phyloP scores from a whole-genome alignment of 352 stramenopile species.

The Thalassiosira livingstoniorum region DNA sequence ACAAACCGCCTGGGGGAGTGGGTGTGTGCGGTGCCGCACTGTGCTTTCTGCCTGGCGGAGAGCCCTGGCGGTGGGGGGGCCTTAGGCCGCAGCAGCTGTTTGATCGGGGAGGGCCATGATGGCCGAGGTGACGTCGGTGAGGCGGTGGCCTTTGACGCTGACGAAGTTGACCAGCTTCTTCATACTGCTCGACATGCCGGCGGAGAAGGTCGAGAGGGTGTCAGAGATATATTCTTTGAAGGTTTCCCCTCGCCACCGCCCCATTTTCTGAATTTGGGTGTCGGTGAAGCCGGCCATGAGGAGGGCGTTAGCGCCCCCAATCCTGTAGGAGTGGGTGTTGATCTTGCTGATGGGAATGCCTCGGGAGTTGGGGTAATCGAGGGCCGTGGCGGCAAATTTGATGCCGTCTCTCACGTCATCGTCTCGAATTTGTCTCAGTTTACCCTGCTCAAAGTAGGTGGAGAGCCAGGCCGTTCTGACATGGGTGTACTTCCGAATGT shows the following conservation, averaged over 20 bases:
- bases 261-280: background rate
- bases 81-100: too few species aligned
- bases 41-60: too few species aligned
- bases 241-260: background rate
- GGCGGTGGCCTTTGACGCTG: background rate
- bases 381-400: background rate
- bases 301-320: background rate
- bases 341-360: background rate
- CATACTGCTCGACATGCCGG: background rate
- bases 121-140: background rate
- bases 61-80: too few species aligned
- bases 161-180: background rate
- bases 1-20: too few species aligned
- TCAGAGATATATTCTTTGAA: conserved; percentile 2
- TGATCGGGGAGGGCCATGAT: too few species aligned
- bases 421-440: background rate
- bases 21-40: too few species aligned
- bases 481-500: background rate
- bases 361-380: background rate
- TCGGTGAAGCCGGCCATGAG: background rate
- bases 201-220: background rate
- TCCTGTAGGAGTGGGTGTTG: background rate
- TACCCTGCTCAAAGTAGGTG: background rate
- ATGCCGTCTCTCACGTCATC: background rate
- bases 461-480: too few species aligned